Evolutionary conservation across 192 early-diverging fungal species (phyloP), one percentile per base, ranked within the genome.

Genomic region (Coemansia sp.): DNA sequence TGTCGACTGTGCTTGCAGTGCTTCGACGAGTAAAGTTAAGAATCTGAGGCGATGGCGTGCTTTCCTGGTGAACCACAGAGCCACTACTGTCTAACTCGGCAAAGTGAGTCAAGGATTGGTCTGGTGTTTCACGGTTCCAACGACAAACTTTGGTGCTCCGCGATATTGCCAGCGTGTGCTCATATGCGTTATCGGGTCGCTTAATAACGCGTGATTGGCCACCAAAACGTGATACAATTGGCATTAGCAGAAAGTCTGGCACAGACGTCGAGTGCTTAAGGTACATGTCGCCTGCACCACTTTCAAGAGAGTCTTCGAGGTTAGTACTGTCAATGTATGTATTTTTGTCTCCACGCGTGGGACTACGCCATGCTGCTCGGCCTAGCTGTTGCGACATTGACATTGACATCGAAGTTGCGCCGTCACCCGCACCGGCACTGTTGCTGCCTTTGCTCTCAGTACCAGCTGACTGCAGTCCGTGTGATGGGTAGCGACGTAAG

Each of bases 101-200:
- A 13, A 9, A 3, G 9, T 13, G 14, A 13, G 4, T 2, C 4
- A 10, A 5, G 9, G 15, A 21, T 6, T 21, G 1, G 21, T 47
- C 22, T 15, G 9, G 4, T 21, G 10, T 17, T 11, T 21, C 21
- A 3, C 10, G n/a, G 9, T 23, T 27, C 67, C 67, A 69, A n/a
- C 67, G 67, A 11, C 45, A 47, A 3, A 53, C 55, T 14, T 76
- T 76, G 13, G 62, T 54, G n/a, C 23, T 59, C 13, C 73, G 67
- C 6, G 73, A 66, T 24, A 55, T 19, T 2, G 64, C 55, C 27
- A 76, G 48, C 12, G 69, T 27, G 7, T 60, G 73, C 55, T 69
- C 67, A 13, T 69, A 76, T 1, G 62, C 66, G 21, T 56, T 59
- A 53, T 70, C 67, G 8, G 67, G 67, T 2, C 59, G 57, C 18